Evolutionary conservation across 2,329 filamentous ascomycete genomes (phyloP).

Genomic region (Aspergillus floridensis): DNA sequence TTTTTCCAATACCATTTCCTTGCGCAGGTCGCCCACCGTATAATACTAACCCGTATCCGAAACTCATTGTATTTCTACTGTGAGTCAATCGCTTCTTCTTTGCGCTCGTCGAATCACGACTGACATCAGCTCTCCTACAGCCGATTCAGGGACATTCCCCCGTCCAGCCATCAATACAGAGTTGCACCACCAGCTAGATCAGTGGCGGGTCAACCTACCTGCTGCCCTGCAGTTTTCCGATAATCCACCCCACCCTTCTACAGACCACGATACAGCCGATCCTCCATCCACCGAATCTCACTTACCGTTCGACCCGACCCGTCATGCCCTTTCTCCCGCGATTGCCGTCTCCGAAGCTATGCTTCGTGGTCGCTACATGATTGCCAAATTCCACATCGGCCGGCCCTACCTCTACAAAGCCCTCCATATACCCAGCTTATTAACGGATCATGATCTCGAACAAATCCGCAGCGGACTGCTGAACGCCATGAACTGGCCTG

Average conservation of each 20-base stretch:
- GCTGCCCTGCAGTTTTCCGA: constrained; percentile 48
- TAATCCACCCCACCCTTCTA: constrained; percentile 19
- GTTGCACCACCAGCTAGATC: constrained; percentile 55
- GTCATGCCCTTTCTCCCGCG: constrained; percentile 32
- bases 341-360: constrained; percentile 38
- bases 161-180: constrained; percentile 51
- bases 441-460: constrained; percentile 41
- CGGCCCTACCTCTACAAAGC: constrained; percentile 45
- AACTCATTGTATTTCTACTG: constrained; percentile 52
- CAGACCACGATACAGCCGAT: constrained; percentile 16
- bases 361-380: constrained; percentile 38
- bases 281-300: constrained; percentile 22
- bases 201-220: constrained; percentile 55
- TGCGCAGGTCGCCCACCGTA: constrained; percentile 56
- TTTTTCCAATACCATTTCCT: constrained; percentile 59
- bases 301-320: constrained; percentile 19
- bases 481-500: constrained; percentile 44
- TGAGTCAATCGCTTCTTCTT: constrained; percentile 13
- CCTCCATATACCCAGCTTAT: constrained; percentile 35
- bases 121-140: constrained; percentile 20
- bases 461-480: constrained; percentile 39
- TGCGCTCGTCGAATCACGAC: neutral
- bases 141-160: constrained; percentile 45
- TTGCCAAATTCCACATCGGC: constrained; percentile 43
- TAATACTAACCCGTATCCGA: constrained; percentile 54